Conservation (phyloP, 352 stramenopile species). For the Blastocystis sp. region DNA sequence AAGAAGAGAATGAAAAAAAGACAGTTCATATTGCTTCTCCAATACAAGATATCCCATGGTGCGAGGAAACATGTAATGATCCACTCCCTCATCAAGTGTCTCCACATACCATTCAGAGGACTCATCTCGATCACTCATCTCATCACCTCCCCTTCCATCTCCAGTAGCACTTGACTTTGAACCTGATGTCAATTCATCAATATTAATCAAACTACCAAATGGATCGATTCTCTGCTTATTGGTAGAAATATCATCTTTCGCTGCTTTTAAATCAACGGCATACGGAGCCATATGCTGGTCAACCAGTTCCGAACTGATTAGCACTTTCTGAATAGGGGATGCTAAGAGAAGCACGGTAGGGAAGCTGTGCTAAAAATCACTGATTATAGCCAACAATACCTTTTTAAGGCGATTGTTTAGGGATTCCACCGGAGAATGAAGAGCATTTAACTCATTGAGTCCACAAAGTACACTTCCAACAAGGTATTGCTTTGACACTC, state of each 20-base stretch:
- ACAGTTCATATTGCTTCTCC: constrained; percentile 23
- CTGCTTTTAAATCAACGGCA: background rate
- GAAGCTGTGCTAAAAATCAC: background rate
- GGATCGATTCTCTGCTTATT: background rate
- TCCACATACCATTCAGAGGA: constrained; percentile 59
- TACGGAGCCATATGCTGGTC: constrained; percentile 9
- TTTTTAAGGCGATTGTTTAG: background rate
- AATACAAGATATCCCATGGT: constrained; percentile 54
- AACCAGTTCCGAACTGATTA: background rate
- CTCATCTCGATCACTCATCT: background rate
- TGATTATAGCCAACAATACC: background rate
- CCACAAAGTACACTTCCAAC: constrained; percentile 25
- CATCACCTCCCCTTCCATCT: background rate
- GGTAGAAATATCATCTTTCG: background rate
- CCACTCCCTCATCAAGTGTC: constrained; percentile 16
- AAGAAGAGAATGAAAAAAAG: background rate
- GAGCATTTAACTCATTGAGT: background rate
- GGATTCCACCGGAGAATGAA: background rate
- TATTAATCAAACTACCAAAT: background rate
- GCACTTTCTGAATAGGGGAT: background rate
- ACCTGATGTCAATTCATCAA: background rate
- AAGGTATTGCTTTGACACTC: background rate
- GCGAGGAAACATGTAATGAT: constrained; percentile 30
- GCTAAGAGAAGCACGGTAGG: constrained; percentile 13
- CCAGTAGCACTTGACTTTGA: too few relatives aligned